phyloP scores from a whole-genome alignment of 306 rosid species.

The Quercus parvula region DNA sequence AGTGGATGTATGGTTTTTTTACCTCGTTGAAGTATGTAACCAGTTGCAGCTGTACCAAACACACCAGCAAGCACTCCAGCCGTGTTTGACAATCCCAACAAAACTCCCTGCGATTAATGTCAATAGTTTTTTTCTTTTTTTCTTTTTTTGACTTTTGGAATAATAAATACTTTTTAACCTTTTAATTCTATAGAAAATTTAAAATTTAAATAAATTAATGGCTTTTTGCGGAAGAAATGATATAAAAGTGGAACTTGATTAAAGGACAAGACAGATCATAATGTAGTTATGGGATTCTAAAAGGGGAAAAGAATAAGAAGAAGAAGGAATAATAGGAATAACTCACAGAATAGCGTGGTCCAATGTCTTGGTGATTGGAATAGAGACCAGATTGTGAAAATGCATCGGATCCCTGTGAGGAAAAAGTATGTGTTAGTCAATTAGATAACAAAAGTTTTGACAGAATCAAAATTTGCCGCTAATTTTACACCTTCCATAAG shows the following conservation, averaged over 20 bases:
- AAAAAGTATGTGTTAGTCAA: slow-evolving; percentile 4
- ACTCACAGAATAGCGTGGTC: slow-evolving; percentile 96
- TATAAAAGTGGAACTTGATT: neutral
- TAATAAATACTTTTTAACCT: neutral
- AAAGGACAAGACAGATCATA: neutral
- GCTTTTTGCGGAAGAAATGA: neutral
- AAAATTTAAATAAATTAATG: neutral
- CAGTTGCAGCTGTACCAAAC: slow-evolving; percentile 95
- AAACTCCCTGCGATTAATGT: slow-evolving; percentile 65
- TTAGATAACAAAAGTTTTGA: neutral
- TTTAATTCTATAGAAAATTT: neutral
- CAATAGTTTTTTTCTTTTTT: neutral
- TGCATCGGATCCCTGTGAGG: slow-evolving; percentile 84
- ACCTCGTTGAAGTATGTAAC: slow-evolving; percentile 93
- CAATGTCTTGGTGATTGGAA: slow-evolving; percentile 94
- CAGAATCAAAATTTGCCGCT: neutral
- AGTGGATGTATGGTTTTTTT: neutral
- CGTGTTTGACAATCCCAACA: slow-evolving; percentile 86
- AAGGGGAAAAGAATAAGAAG: too few species aligned
- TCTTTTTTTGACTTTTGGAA: neutral
- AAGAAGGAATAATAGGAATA: neutral
- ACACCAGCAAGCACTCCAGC: slow-evolving; percentile 98
- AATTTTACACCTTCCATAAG: neutral
- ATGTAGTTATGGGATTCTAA: too few species aligned
- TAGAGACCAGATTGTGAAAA: slow-evolving; percentile 92